Percentiles rank a stretch among this genome's conserved stretches.
Evolutionary conservation across 2,329 filamentous ascomycete genomes (phyloP).

Genomic region (Epichloe typhina): DNA sequence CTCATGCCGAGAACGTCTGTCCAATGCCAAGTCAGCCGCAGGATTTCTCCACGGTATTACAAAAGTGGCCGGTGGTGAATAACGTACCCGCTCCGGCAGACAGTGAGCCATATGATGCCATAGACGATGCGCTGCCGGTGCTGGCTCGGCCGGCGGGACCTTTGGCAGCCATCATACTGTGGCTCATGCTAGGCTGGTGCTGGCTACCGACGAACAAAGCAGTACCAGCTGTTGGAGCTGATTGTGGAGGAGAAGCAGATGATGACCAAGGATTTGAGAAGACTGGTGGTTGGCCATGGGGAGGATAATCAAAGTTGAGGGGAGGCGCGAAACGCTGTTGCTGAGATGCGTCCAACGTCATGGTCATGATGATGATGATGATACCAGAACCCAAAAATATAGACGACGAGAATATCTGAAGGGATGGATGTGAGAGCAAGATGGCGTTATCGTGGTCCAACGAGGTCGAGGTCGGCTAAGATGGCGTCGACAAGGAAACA

Average conservation of each 20-base stretch:
- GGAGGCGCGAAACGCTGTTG: conserved; percentile 65
- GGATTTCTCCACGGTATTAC: conserved; percentile 9
- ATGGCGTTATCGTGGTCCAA: background rate
- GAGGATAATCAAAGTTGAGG: conserved; percentile 65
- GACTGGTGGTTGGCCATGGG: conserved; percentile 43
- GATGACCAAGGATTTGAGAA: conserved; percentile 87
- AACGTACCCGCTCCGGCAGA: conserved; percentile 58
- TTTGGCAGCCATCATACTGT: conserved; percentile 39
- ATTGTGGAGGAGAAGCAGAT: conserved; percentile 30
- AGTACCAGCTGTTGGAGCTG: conserved; percentile 39
- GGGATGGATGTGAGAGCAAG: too few species aligned
- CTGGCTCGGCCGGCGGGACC: conserved; percentile 38
- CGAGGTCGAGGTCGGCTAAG: background rate
- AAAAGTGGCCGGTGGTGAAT: background rate
- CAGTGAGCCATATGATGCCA: conserved; percentile 61
- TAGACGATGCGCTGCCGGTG: conserved; percentile 41
- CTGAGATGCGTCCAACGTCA: conserved; percentile 75
- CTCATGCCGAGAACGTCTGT: conserved; percentile 61
- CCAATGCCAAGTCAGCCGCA: conserved; percentile 40
- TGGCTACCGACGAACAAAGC: conserved; percentile 51
- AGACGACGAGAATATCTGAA: background rate
- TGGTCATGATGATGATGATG: conserved; percentile 57
- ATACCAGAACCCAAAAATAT: background rate
- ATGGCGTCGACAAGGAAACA: background rate
- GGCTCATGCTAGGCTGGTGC: conserved; percentile 29